Evolutionary conservation across 257 asterid species (phyloP), one percentile per base, ranked within the genome.

Genomic region (Ophiorrhiza pumila): DNA sequence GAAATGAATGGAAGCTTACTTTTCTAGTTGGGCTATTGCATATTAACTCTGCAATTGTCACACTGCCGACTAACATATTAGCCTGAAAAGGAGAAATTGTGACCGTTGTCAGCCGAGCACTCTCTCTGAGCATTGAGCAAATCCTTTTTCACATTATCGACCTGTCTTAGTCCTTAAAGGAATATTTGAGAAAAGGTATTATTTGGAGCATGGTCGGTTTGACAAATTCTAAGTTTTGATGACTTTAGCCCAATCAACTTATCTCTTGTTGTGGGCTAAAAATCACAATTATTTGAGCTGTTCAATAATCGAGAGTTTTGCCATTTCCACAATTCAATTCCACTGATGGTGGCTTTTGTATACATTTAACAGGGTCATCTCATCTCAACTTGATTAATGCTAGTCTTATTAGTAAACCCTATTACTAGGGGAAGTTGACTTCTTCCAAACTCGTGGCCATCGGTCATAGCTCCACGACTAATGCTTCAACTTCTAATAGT

Each of bases 191-290:
- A 45, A 81, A 72, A 64, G 76, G 47, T 23, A 15, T 55, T 22
- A 22, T 72, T 65, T 71, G 76, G 71, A 61, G 49, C 11, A 39
- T 82, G 80, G 89, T 81, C 92, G 95, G 96, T 86, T 90, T 90
- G 96, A 86, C 87, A 71, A 79, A 71, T 59, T 25, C 31, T 27
- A 37, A 39, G 55, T 5, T 25, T 20, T 14, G 69, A 42, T 63
- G 71, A 79, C 74, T 68, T 71, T 11, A 3, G 20, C 58, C 32
- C 45, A 76, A 60, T 65, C 10, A 55, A 22, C 34, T 22, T 29
- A 50, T 63, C 73, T 35, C 66, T 49, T 71, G 42, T 56, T 60
- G 10, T 63, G n/a, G n/a, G n/a, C n/a, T n/a, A n/a, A n/a, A n/a
- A 32, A 62, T 52, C 69, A 29, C 39, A 73, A 75, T 73, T 59